phyloP scores from a whole-genome alignment of 2,329 filamentous ascomycete genomes.

The Coniella lustricola region DNA sequence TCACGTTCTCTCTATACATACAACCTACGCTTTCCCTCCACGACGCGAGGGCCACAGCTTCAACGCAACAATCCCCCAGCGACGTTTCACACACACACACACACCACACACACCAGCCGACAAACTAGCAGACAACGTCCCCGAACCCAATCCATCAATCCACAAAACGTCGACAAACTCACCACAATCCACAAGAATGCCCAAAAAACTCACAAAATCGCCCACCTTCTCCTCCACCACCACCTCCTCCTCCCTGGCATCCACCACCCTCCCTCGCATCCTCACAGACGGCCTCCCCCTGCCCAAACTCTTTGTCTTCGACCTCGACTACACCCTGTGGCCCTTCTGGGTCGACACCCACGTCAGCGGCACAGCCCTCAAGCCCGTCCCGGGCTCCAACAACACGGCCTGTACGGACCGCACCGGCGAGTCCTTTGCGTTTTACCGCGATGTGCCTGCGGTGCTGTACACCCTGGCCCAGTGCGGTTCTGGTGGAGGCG shows the following conservation, averaged over 20 bases:
- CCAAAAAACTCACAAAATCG: constrained; percentile 17
- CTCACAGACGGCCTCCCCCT: constrained; percentile 58
- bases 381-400: constrained; percentile 33
- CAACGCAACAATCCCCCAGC: no score
- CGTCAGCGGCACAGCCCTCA: constrained; percentile 58
- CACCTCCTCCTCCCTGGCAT: constrained; percentile 19
- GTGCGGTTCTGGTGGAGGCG: no score
- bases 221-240: constrained; percentile 19
- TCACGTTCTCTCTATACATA: no score
- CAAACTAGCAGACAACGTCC: no score
- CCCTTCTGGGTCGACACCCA: constrained; percentile 98
- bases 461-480: constrained; percentile 55
- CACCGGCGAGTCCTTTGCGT: constrained; percentile 59
- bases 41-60: no score
- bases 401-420: constrained; percentile 41
- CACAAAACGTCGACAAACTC: no score
- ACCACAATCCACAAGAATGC: constrained; percentile 3
- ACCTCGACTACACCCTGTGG: constrained; percentile 98
- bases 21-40: no score
- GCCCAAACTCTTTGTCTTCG: constrained; percentile 81
- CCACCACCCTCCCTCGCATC: constrained; percentile 24
- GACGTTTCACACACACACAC: no score
- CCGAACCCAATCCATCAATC: no score
- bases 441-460: constrained; percentile 63
- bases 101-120: no score